These are phyloP conservation scores for Ascodesmis nigricans DNA, from an alignment of 495 filamentous ascomycete genomes.

Conservation along the genomic window DNA sequence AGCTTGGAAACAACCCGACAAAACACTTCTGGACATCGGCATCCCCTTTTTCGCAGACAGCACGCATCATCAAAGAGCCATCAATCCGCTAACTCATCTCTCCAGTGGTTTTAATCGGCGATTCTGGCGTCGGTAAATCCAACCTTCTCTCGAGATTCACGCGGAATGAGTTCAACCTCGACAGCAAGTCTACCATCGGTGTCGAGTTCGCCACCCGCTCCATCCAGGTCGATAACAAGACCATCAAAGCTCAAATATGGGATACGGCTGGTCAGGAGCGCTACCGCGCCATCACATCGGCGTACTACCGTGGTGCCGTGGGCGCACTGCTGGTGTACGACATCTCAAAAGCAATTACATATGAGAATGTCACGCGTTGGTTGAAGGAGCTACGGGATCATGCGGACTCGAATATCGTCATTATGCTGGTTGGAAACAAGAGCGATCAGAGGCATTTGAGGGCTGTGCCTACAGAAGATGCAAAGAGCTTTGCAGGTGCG, in stretches of 20 bases:
- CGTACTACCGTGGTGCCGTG: conserved; percentile 95
- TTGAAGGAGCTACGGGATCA: conserved; percentile 96
- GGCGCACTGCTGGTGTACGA: conserved; percentile 97
- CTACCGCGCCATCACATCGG: conserved; percentile 96
- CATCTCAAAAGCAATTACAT: conserved; percentile 98
- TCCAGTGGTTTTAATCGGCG: conserved; percentile 91
- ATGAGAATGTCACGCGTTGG: conserved; percentile 98
- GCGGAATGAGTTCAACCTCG: conserved; percentile 98
- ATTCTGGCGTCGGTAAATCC: conserved; percentile 98
- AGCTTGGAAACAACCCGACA: too few species aligned
- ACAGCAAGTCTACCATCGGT: conserved; percentile 99
- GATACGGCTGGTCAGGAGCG: conserved; percentile 98
- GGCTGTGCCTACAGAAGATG: conserved; percentile 94
- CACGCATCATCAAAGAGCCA: not conserved
- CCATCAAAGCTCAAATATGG: conserved; percentile 99
- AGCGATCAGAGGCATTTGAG: conserved; percentile 97
- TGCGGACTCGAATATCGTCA: conserved; percentile 97
- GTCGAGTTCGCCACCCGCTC: conserved; percentile 98
- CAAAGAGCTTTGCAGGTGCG: conserved; percentile 89
- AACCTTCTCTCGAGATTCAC: conserved; percentile 99
- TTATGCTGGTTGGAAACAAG: conserved; percentile 99
- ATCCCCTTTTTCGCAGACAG: not conserved
- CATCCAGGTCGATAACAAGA: conserved; percentile 98
- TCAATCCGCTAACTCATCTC: conserved; percentile 4
- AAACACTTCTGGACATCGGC: conserved; percentile 4